A percentile compares a stretch with the other conserved stretches of the same genome.
phyloP scores from a whole-genome alignment of 2,329 filamentous ascomycete species.

The Cercospora citrullina region DNA sequence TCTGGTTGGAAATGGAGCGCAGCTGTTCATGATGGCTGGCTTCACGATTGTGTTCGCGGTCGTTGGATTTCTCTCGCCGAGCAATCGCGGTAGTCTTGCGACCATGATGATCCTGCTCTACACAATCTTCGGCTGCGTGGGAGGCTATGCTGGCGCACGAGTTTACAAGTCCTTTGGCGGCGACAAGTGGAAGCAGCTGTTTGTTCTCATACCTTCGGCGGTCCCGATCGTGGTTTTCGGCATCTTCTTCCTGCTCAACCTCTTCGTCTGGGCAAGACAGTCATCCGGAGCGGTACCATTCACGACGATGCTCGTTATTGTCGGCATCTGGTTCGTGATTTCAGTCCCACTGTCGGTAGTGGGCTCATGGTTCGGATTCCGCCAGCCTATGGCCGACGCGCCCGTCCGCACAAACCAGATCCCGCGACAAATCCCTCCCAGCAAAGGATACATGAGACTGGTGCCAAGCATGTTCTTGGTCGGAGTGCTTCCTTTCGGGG shows the following conservation, averaged over 20 bases:
- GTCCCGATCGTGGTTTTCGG: conserved; percentile 84
- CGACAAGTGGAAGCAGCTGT: conserved; percentile 92
- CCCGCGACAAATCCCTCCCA: conserved; percentile 88
- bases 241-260: conserved; percentile 88
- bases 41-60: conserved; percentile 92
- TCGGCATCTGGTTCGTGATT: conserved; percentile 95
- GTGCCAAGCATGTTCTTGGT: conserved; percentile 89
- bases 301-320: conserved; percentile 90
- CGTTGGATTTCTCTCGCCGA: conserved; percentile 90
- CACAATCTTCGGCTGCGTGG: conserved; percentile 87
- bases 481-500: conserved; percentile 88
- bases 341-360: conserved; percentile 86
- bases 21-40: conserved; percentile 96
- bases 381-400: conserved; percentile 64
- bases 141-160: conserved; percentile 84
- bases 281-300: conserved; percentile 95
- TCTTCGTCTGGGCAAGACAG: conserved; percentile 92
- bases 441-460: conserved; percentile 77
- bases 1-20: conserved; percentile 87
- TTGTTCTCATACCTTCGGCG: conserved; percentile 79
- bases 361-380: conserved; percentile 93
- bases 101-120: conserved; percentile 93
- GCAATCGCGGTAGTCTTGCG: conserved; percentile 88
- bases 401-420: conserved; percentile 97
- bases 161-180: conserved; percentile 95